phyloP scores from a whole-genome alignment of 108 stramenopile species.

The Skeletonema tropicum region DNA sequence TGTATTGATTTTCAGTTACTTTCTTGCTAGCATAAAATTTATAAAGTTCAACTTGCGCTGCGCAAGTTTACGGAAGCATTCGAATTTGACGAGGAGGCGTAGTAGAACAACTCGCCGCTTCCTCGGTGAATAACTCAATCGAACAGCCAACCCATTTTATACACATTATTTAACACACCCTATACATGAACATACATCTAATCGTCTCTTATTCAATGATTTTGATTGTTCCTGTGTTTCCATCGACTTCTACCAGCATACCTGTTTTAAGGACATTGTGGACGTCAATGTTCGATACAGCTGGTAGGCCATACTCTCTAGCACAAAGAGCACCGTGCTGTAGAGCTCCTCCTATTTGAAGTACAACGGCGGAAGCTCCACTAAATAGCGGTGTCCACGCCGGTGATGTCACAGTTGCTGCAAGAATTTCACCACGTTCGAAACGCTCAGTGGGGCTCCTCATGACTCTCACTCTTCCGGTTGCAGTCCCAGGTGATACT shows the following conservation, averaged over 20 bases:
- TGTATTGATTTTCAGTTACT: no score
- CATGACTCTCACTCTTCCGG: constrained; percentile 23
- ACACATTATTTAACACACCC: no score
- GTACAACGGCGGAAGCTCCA: constrained; percentile 22
- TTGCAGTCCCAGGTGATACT: constrained; percentile 25
- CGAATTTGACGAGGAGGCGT: no score
- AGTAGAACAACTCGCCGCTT: no score
- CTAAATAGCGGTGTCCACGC: constrained; percentile 37
- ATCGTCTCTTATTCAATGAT: constrained; percentile 6
- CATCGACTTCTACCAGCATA: constrained; percentile 35
- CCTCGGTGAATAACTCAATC: no score
- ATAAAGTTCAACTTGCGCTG: no score
- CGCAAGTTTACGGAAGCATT: no score
- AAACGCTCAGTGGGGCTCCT: constrained; percentile 18
- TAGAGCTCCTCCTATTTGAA: constrained; percentile 32
- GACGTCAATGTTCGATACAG: constrained; percentile 29
- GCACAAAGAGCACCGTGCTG: constrained; percentile 43
- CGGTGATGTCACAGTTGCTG: constrained; percentile 20
- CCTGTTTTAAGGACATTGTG: constrained; percentile 20
- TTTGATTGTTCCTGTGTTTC: constrained; percentile 25
- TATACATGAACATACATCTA: no score
- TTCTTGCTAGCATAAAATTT: no score
- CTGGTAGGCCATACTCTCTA: constrained; percentile 29
- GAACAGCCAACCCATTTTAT: no score
- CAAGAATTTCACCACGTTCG: constrained; percentile 30